Base-by-base conservation (phyloP, 106 monocot genomes). In the Cymbidium sinense region DNA sequence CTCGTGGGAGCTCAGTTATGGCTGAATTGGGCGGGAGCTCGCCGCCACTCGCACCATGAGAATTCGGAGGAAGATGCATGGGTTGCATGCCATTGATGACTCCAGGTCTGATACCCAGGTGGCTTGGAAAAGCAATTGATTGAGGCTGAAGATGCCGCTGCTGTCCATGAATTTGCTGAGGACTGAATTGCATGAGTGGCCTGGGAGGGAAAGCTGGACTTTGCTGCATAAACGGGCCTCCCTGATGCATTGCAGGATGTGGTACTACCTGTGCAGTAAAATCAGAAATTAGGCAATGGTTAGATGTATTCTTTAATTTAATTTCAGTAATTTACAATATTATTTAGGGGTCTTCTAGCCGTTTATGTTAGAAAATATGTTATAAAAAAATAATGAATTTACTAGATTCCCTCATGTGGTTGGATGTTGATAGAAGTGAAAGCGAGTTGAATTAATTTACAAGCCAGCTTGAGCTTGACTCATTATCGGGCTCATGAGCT, bases 171-270 rank as follows among this genome's bases (percentile, higher is more conserved):
- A 84, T 51, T 70, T 89, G 87, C 61, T 88, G 93, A 2, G 88
- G 85, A 54, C 50, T 85, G 29, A 79, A 85, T 30, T 80, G 87
- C 34, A 88, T 25, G 50, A 85, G 80, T 13, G 84, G 34, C 69
- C 83, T 84, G 8, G 83, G 87, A 37, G 87, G 77, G 78, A 89
- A 91, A 25, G 79, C 76, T 2, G 78, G 81, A 28, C 71, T 74
- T 25, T 82, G 95, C 62, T 88, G 90, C 87, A 84, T 84, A 79
- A 79, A 89, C 7, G 80, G 88, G 20, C 79, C 82, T n/a, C 77
- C 85, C 18, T 84, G 91, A 43, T 84, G 87, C 80, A 88, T 84
- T 7, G 76, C 70, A 12, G 76, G 84, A 43, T 88, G 83, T 55
- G 90, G 88, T 51, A 80, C 73, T 85, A 88, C 80, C 93, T 94